Evolutionary conservation across 257 asterid genomes (phyloP), one percentile per base, ranked within the genome.

Genomic region (Przewalskia tangutica): DNA sequence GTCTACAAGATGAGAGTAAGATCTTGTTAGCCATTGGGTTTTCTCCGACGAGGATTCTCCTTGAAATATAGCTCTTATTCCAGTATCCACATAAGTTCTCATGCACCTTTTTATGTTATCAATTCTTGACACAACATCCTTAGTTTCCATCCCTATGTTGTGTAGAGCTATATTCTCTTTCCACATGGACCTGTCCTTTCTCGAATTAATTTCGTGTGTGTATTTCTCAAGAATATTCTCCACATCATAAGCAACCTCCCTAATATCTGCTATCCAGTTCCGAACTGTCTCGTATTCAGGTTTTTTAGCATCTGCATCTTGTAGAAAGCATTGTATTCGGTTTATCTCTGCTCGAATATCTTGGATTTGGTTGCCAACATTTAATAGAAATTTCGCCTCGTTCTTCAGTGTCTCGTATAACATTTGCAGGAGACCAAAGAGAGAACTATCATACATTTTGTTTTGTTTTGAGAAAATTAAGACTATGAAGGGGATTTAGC

Each of bases 281-380:
- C 86, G 85, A 84, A 88, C 81, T 3, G 83, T 88, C 77, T 82
- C 89, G 17, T 85, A 87, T 12, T 73, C 83, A 42, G 86, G 87
- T 76, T 89, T 89, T 11, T 84, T 81, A 55, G 88, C 86, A 54
- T 89, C 93, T 27, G 91, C 92, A 77, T 87, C 88, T 59, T 87
- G 86, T 46, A 87, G 36, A 68, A 91, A 87, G 86, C 91, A 81
- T 63, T 80, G 84, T 80, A 91, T 48, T 46, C 90, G 85, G 13
- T 89, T 40, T 34, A 91, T 86, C 60, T 89, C 89, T 63, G 78
- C 81, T 7, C 84, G 91, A 68, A 89, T 88, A 14, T 77, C 70
- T 84, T 87, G 88, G 18, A 89, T 79, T n/a, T 86, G 84, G 8
- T 81, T 81, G 0, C 82, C 80, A 50, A 89, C 76, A 63, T 81